Evolutionary conservation across 306 rosid species (phyloP), one percentile per base, ranked within the genome.

Genomic region (Albizia julibrissin): DNA sequence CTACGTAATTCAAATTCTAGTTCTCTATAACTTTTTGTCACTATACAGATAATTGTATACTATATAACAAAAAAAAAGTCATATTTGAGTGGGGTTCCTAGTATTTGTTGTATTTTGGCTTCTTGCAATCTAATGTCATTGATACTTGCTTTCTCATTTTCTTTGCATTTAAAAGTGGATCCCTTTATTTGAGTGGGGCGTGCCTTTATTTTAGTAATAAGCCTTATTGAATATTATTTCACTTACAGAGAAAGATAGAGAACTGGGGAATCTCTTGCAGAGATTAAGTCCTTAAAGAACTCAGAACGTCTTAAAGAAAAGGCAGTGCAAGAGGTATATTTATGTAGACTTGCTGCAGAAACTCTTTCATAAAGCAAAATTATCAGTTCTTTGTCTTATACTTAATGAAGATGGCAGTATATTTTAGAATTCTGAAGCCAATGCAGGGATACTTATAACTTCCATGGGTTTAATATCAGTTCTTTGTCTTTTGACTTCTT

Each of bases 181-280:
- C 56, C 44, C 75, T 71, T 71, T 58, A 71, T 44, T 71, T 13
- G 56, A 43, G 75, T 24, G 39, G 10, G 58, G 58, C 26, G 33
- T 44, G 39, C 21, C 46, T 16, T 39, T 42, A 4, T 40, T 42
- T 69, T n/a, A 42, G 42, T n/a, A 11, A 69, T 40, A 54, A 26
- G 75, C 56, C 29, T 71, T 22, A 3, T 59, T 82, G 50, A 33
- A 7, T 71, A 8, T 52, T 69, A 47, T 75, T 18, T 82, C 56
- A 81, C 64, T 43, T 84, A 78, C 97, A 93, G 97, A 93, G 89
- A 93, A 93, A 85, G 97, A 93, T 22, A 88, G 97, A 77, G 96
- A 93, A 80, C 76, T 93, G 97, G 96, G 46, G 95, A 93, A 47
- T 91, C 97, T 37, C 87, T 86, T 82, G 94, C 90, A 44, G 98